A percentile compares a stretch with the other conserved stretches of the same genome.
phyloP scores from a whole-genome alignment of 106 monocot species.

The Cymbidium sinense region DNA sequence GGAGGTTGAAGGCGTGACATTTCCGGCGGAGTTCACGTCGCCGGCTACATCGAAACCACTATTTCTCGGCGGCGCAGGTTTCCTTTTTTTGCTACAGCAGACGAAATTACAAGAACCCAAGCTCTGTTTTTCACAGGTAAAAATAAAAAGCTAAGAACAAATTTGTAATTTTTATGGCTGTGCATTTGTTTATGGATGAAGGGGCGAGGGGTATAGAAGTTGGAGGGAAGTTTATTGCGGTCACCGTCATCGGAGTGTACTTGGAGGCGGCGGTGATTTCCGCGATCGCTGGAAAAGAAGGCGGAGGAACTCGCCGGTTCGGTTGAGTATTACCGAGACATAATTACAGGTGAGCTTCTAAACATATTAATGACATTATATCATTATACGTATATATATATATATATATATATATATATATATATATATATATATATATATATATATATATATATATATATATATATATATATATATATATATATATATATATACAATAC shows the following conservation, averaged over 20 bases:
- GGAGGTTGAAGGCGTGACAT: not conserved
- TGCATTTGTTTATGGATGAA: not conserved
- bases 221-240: not conserved
- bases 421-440: no score
- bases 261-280: not conserved
- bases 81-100: not conserved
- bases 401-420: no score
- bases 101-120: no score
- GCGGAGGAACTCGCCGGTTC: not conserved
- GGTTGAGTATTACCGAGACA: slow-evolving; percentile 1
- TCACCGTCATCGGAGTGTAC: not conserved
- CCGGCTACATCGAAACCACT: not conserved
- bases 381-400: no score
- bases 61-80: slow-evolving; percentile 5
- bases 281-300: not conserved
- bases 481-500: no score
- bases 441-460: no score
- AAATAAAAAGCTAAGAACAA: no score
- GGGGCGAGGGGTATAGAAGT: not conserved
- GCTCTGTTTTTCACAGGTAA: no score
- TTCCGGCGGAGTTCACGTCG: not conserved
- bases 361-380: not conserved
- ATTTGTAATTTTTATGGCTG: no score
- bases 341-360: not conserved
- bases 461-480: no score